Evolutionary conservation across 176 grass and related monocot species (phyloP).

Genomic region (Pharus latifolius): DNA sequence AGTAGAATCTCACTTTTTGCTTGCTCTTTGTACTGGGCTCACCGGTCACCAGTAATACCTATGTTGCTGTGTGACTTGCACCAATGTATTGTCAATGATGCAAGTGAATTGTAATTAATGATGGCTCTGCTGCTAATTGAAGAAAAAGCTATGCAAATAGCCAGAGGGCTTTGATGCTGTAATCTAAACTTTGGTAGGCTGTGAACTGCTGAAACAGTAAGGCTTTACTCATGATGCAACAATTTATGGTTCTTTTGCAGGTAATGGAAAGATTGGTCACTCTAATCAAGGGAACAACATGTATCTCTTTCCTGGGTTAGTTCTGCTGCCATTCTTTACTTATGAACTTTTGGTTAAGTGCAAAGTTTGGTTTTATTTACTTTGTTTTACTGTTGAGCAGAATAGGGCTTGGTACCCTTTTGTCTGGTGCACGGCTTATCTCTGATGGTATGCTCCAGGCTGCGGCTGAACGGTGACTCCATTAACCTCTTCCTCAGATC

Average conservation of each 20-base stretch:
- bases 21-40: background rate
- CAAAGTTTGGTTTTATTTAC: constrained; percentile 8
- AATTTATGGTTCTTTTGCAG: constrained; percentile 33
- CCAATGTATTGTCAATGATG: too few relatives aligned
- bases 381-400: constrained; percentile 23
- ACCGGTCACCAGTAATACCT: background rate
- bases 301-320: constrained; percentile 99
- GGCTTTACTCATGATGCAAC: background rate
- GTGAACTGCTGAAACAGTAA: background rate
- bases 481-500: background rate
- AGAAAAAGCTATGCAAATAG: background rate
- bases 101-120: too few relatives aligned
- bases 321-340: constrained; percentile 17
- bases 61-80: too few relatives aligned
- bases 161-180: background rate
- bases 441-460: constrained; percentile 97
- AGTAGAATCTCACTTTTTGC: background rate
- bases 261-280: constrained; percentile 80
- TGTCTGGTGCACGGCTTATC: constrained; percentile 81
- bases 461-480: constrained; percentile 75
- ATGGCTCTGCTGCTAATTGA: too few relatives aligned
- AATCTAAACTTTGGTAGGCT: background rate
- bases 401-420: constrained; percentile 95
- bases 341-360: constrained; percentile 11
- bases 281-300: constrained; percentile 99